These are phyloP conservation scores for Penicillium pancosmium DNA, from an alignment of 495 filamentous ascomycete genomes.

Conservation along the genomic window DNA sequence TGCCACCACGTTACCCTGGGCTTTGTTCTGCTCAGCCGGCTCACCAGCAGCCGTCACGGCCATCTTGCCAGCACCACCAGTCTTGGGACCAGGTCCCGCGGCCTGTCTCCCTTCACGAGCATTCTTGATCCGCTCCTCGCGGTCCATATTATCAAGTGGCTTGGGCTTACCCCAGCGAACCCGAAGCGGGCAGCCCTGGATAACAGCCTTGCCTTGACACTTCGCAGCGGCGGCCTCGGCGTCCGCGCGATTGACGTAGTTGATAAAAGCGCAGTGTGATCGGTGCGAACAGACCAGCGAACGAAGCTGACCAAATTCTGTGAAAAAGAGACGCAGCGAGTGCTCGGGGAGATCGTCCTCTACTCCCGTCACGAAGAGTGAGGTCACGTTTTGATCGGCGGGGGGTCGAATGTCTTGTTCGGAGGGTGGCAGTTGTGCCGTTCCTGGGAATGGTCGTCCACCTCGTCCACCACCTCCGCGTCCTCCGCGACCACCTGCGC, in stretches of 20 bases:
- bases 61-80: slow-evolving; percentile 32
- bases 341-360: slow-evolving; percentile 96
- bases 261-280: slow-evolving; percentile 94
- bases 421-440: slow-evolving; percentile 73
- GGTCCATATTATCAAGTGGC: slow-evolving; percentile 85
- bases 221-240: slow-evolving; percentile 83
- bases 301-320: slow-evolving; percentile 81
- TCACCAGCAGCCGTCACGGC: slow-evolving; percentile 38
- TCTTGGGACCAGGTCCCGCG: slow-evolving; percentile 34
- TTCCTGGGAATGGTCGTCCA: slow-evolving; percentile 66
- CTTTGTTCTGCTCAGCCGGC: slow-evolving; percentile 41
- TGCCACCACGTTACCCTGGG: slow-evolving; percentile 59
- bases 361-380: slow-evolving; percentile 90
- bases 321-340: slow-evolving; percentile 86
- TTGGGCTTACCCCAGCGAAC: slow-evolving; percentile 92
- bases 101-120: slow-evolving; percentile 71
- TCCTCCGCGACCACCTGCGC: slow-evolving; percentile 39
- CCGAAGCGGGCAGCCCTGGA: slow-evolving; percentile 80
- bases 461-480: slow-evolving; percentile 58
- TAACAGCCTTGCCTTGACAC: slow-evolving; percentile 85
- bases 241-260: slow-evolving; percentile 78
- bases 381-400: slow-evolving; percentile 79
- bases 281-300: slow-evolving; percentile 94
- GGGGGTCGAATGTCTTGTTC: slow-evolving; percentile 85
- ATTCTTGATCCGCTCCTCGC: slow-evolving; percentile 74